These are phyloP conservation scores for Eudorina sp. DNA, from an alignment of 139 green algal genomes.

Conservation along the genomic window DNA sequence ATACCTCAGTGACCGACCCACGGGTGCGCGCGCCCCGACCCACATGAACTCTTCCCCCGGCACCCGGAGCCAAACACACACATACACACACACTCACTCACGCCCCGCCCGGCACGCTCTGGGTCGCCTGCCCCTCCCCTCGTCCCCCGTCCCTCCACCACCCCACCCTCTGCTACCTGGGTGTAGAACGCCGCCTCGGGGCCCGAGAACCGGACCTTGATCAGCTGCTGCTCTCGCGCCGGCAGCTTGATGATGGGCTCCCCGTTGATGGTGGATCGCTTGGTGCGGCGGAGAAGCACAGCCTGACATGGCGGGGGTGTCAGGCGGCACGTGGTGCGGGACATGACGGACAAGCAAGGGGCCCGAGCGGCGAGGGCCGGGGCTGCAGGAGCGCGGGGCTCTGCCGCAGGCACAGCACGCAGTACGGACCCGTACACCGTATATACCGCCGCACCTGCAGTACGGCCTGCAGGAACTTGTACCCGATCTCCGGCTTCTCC, in stretches of 20 bases:
- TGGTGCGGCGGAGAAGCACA: constrained; percentile 88
- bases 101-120: too few relatives aligned
- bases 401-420: not conserved
- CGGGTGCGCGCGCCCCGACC: too few relatives aligned
- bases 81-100: too few relatives aligned
- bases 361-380: not conserved
- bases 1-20: too few relatives aligned
- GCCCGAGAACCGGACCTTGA: constrained; percentile 66
- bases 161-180: constrained; percentile 59
- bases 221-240: constrained; percentile 61
- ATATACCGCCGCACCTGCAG: constrained; percentile 48
- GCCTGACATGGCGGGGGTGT: constrained; percentile 38
- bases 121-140: too few relatives aligned
- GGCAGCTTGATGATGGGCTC: constrained; percentile 85
- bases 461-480: constrained; percentile 68
- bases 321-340: too few relatives aligned
- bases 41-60: too few relatives aligned
- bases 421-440: not conserved
- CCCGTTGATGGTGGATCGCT: constrained; percentile 78
- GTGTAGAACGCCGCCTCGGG: constrained; percentile 76
- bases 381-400: not conserved
- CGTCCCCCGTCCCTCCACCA: too few relatives aligned
- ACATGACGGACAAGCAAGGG: too few relatives aligned
- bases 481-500: constrained; percentile 53
- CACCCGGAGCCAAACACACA: too few relatives aligned